Conservation (phyloP, 139 green algal species). For the Chlorella sp. region DNA sequence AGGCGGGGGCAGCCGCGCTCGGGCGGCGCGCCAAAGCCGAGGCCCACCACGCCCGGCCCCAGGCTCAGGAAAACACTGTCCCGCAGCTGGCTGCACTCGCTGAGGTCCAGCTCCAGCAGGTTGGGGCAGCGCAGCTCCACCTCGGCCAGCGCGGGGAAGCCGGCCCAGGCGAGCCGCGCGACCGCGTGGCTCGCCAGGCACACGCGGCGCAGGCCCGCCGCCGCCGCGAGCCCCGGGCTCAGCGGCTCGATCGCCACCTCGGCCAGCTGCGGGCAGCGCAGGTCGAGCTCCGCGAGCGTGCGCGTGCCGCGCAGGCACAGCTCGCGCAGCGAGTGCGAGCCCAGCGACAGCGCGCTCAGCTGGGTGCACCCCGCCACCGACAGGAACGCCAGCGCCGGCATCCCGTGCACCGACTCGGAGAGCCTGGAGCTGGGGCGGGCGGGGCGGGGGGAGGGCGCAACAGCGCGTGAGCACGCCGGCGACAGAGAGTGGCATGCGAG, state of each 20-base stretch:
- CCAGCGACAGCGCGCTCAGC: slow-evolving; percentile 17
- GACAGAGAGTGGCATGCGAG: too few species aligned
- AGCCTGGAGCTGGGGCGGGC: background rate
- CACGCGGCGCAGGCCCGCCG: slow-evolving; percentile 16
- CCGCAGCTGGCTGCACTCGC: slow-evolving; percentile 13
- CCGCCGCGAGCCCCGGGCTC: slow-evolving; percentile 10
- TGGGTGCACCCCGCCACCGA: slow-evolving; percentile 1
- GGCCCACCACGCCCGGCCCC: background rate
- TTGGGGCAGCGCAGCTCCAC: slow-evolving; percentile 30
- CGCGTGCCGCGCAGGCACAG: slow-evolving; percentile 12
- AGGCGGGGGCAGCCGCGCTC: slow-evolving; percentile 11
- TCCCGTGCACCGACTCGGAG: background rate
- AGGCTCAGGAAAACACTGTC: slow-evolving; percentile 26
- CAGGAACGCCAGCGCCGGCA: slow-evolving; percentile 9
- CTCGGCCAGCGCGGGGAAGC: slow-evolving; percentile 14
- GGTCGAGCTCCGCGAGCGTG: slow-evolving; percentile 5
- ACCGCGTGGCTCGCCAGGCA: slow-evolving; percentile 19
- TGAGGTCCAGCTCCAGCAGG: slow-evolving; percentile 25
- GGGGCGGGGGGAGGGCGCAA: too few species aligned
- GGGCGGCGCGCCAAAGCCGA: background rate
- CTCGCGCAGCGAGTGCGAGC: background rate
- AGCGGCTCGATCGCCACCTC: background rate
- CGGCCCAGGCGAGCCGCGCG: slow-evolving; percentile 16
- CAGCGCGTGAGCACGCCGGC: too few species aligned
- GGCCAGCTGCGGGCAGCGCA: slow-evolving; percentile 10